Percentiles rank a stretch among this genome's conserved stretches.
Conservation (phyloP, 306 rosid species). For the Vigna reflexopilosa region DNA sequence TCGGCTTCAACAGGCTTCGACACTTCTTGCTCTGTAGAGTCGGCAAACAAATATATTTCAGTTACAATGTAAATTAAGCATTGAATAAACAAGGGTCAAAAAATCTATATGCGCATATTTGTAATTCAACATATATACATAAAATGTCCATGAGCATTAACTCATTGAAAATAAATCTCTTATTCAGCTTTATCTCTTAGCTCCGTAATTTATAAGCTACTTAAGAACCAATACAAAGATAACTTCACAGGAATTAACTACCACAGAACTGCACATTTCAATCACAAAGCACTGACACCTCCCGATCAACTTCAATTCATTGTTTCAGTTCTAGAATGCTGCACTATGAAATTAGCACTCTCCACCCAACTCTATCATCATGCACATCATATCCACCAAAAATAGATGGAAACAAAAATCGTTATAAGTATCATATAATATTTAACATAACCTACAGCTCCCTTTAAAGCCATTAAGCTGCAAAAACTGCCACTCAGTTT, state of each 20-base stretch:
- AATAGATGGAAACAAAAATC: neutral
- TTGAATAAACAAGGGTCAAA: no score
- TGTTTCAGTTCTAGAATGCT: neutral
- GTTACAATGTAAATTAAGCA: conserved; percentile 3
- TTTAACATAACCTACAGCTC: neutral
- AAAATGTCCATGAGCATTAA: neutral
- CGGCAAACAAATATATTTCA: neutral
- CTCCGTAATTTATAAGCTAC: neutral
- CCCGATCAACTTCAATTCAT: neutral
- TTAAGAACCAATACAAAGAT: neutral
- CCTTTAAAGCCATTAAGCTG: neutral
- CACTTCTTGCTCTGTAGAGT: conserved; percentile 62
- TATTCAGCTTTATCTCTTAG: neutral
- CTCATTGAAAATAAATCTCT: neutral
- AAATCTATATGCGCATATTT: neutral
- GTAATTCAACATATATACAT: neutral
- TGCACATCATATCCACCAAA: neutral
- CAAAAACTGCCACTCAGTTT: neutral
- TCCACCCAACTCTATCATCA: neutral
- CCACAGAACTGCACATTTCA: conserved; percentile 1
- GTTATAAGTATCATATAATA: neutral
- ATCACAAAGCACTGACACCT: neutral
- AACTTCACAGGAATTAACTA: neutral
- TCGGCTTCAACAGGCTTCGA: conserved; percentile 58
- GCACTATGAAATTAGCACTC: neutral